phyloP scores from a whole-genome alignment of 257 asterid species.

The Nicotiana sylvestris region DNA sequence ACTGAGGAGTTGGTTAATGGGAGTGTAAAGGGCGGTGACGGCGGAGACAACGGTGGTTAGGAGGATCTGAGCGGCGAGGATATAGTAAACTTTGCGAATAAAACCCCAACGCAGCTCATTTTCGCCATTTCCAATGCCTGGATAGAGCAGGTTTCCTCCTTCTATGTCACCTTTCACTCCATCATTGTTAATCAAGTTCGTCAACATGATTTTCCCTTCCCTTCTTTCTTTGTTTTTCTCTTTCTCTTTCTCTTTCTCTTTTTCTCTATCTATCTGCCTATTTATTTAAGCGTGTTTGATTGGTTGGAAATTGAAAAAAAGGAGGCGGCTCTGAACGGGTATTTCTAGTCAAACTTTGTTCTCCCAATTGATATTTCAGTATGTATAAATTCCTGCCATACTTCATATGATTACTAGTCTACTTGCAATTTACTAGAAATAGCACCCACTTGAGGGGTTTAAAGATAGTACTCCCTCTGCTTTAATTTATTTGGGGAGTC shows the following conservation, averaged over 20 bases:
- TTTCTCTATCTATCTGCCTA: too few species aligned
- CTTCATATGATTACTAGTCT: too few species aligned
- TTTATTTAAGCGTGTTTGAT: not conserved
- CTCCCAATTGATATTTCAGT: not conserved
- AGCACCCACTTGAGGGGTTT: too few species aligned
- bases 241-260: not conserved
- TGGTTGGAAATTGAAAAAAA: not conserved
- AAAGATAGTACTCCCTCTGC: too few species aligned
- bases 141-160: constrained; percentile 51
- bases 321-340: not conserved
- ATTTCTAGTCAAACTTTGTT: not conserved
- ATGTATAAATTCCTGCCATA: too few species aligned
- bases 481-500: too few species aligned
- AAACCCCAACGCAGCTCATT: constrained; percentile 95
- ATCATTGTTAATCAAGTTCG: too few species aligned
- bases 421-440: too few species aligned
- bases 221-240: too few species aligned
- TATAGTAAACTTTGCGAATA: constrained; percentile 87
- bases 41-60: constrained; percentile 59
- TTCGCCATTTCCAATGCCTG: constrained; percentile 85
- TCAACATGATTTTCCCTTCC: too few species aligned
- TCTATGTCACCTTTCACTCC: constrained; percentile 25
- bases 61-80: constrained; percentile 79
- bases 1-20: constrained; percentile 67
- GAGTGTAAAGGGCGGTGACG: constrained; percentile 59